Conservation (phyloP, 73 alveolate genomes). For the Paramecium biaurelia region DNA sequence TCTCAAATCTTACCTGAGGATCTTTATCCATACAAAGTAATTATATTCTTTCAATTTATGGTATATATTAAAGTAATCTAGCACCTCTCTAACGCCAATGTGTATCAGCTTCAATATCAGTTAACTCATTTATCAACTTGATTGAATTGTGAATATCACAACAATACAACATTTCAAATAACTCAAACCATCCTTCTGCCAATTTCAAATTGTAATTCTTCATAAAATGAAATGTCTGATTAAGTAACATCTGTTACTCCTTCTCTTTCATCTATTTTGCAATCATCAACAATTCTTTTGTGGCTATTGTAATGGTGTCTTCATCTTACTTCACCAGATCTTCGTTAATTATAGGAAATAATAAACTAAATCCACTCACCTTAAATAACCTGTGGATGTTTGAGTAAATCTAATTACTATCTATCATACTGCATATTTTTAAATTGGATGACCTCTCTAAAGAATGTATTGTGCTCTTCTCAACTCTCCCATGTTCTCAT, state of each 20-base stretch:
- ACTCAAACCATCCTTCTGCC: not conserved
- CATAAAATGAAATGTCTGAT: not conserved
- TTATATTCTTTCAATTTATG: not conserved
- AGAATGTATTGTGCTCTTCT: conserved; percentile 49
- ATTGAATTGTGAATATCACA: not conserved
- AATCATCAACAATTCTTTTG: not conserved
- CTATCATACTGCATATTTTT: conserved; percentile 50
- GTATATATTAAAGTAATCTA: not conserved
- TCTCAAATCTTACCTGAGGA: conserved; percentile 6
- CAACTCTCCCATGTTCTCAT: conserved; percentile 59
- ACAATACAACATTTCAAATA: not conserved
- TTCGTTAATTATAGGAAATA: not conserved
- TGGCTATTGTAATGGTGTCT: conserved; percentile 24
- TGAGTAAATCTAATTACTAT: not conserved
- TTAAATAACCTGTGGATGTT: not conserved
- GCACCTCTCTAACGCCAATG: not conserved
- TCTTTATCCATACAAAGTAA: not conserved
- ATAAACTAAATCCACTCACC: not conserved
- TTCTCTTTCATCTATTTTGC: not conserved
- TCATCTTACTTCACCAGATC: conserved; percentile 51
- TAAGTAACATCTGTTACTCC: not conserved
- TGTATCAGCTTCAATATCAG: not conserved
- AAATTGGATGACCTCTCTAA: conserved; percentile 36
- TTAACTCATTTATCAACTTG: not conserved
- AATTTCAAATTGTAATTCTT: not conserved